Evolutionary conservation across 495 filamentous ascomycete species (phyloP).

Genomic region (Halenospora varia): DNA sequence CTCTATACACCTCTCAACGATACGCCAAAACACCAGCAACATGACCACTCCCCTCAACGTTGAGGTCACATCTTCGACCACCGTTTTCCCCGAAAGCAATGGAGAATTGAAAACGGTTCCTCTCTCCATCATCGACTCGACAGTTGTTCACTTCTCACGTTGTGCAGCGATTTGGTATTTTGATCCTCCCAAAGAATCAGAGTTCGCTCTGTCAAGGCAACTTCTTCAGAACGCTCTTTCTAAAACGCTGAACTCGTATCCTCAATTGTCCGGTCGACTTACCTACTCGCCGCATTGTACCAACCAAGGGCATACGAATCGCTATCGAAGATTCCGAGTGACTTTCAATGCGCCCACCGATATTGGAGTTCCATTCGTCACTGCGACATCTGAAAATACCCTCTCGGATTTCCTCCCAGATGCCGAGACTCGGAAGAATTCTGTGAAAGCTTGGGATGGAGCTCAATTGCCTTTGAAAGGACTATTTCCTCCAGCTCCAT

Average conservation of each 20-base stretch:
- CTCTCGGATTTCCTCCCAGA: conserved; percentile 20
- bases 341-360: conserved; percentile 32
- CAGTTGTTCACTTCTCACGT: conserved; percentile 27
- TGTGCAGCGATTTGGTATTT: conserved; percentile 38
- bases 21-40: too few species aligned
- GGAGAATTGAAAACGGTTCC: conserved; percentile 6
- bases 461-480: conserved; percentile 6
- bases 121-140: conserved; percentile 36
- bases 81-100: conserved; percentile 10
- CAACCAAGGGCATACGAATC: conserved; percentile 25
- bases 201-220: conserved; percentile 18
- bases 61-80: conserved; percentile 6
- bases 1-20: too few species aligned
- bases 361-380: conserved; percentile 33
- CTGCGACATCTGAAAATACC: conserved; percentile 18
- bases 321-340: conserved; percentile 32
- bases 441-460: conserved; percentile 19
- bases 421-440: neutral
- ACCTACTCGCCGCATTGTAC: conserved; percentile 17
- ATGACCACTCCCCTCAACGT: conserved; percentile 17
- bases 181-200: conserved; percentile 20
- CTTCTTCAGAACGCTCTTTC: conserved; percentile 31
- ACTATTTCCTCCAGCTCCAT: conserved; percentile 12
- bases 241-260: conserved; percentile 32
- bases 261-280: conserved; percentile 35